Conservation (phyloP, 176 grass and related monocot species). For the Metroxylon sagu region DNA sequence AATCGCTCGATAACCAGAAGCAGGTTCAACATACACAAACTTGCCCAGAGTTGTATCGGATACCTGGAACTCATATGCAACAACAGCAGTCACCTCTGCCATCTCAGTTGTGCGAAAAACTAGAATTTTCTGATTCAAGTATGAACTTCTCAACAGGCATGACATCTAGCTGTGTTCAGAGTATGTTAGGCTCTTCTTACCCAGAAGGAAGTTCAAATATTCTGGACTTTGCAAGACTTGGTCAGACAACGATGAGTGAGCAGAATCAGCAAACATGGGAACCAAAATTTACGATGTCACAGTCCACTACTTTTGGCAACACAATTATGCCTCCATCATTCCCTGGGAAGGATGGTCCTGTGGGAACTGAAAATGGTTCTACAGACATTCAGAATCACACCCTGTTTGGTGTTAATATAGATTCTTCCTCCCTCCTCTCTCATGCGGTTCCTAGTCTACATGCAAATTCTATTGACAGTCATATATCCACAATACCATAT, state of each 20-base stretch:
- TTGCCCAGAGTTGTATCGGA: slow-evolving; percentile 29
- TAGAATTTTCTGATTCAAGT: slow-evolving; percentile 63
- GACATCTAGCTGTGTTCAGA: slow-evolving; percentile 52
- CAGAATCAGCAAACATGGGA: slow-evolving; percentile 73
- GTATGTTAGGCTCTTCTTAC: slow-evolving; percentile 60
- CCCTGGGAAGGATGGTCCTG: slow-evolving; percentile 57
- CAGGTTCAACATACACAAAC: slow-evolving; percentile 4
- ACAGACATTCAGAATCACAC: slow-evolving; percentile 55
- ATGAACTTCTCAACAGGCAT: slow-evolving; percentile 46
- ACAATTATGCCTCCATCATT: slow-evolving; percentile 51
- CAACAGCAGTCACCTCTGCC: slow-evolving; percentile 42
- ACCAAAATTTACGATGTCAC: slow-evolving; percentile 67
- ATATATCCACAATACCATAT: slow-evolving; percentile 43
- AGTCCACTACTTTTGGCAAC: slow-evolving; percentile 59
- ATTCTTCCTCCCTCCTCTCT: slow-evolving; percentile 69
- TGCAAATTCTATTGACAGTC: slow-evolving; percentile 35
- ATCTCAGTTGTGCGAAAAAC: slow-evolving; percentile 69
- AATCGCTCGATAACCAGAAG: slow-evolving; percentile 64
- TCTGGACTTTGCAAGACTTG: slow-evolving; percentile 55
- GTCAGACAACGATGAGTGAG: slow-evolving; percentile 29
- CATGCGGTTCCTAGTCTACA: slow-evolving; percentile 66
- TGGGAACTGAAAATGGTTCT: slow-evolving; percentile 41
- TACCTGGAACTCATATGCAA: slow-evolving; percentile 40
- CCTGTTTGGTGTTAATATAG: slow-evolving; percentile 58
- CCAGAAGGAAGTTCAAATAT: slow-evolving; percentile 54